Evolutionary conservation across 495 filamentous ascomycete genomes (phyloP), one percentile per base, ranked within the genome.

Genomic region (Emericellopsis terricola): DNA sequence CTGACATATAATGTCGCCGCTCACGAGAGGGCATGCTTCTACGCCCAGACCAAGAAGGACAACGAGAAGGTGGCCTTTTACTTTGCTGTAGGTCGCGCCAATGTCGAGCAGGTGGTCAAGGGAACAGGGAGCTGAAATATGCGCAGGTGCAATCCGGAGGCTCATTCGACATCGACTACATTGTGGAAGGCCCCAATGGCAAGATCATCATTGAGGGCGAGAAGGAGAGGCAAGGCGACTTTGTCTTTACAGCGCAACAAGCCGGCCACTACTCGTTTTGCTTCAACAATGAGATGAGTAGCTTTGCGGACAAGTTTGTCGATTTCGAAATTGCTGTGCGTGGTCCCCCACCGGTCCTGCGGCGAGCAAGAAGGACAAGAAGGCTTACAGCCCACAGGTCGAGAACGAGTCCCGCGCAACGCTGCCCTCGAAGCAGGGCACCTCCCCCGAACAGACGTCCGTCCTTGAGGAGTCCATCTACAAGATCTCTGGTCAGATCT

Each of bases 241-340:
- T 92, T 44, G 91, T 96, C 21, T 99, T 99, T 53, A 94, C 91
- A 2, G 91, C 89, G 3, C 80, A 80, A 44, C 80, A 92, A 30
- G 41, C 72, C n/a, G 91, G 91, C 31, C 89, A 96, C 47, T 96
- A 96, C 59, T 71, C 71, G 36, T 94, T 96, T 57, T 99, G 91
- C 69, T 96, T 99, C 63, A 77, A 89, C 59, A 99, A 96, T 47
- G 81, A 92, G 47, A 93, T 96, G 81, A 89, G 81, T 45, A 96
- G 87, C 2, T 94, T 89, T 47, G 76, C 87, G 15, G 91, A 99
- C 62, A 99, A 99, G 59, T 75, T 87, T 58, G 86, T 99, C 34
- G 89, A 99, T 52, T 96, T 99, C 49, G 91, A 99, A 60, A 94
- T 99, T 52, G 69, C 89, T 43, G 89, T 94, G 62, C 40, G 79